A percentile compares a stretch with the other conserved stretches of the same genome.
Evolutionary conservation across 169 alveolate genomes (phyloP).

Genomic region (Eimeria mitis): DNA sequence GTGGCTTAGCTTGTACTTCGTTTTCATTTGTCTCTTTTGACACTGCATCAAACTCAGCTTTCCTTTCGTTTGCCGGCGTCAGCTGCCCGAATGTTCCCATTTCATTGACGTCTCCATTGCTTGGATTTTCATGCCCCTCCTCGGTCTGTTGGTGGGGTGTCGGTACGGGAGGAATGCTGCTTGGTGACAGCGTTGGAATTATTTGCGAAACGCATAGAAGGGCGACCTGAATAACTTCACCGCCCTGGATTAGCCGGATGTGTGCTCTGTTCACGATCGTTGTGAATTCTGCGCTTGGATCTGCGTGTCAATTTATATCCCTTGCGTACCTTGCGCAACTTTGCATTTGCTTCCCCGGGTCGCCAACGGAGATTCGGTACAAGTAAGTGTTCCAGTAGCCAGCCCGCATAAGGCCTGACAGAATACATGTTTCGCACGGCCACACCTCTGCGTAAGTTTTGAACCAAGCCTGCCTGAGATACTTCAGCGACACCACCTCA

Average conservation of each 20-base stretch:
- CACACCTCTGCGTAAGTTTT: too few relatives aligned
- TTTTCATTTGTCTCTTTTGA: neutral
- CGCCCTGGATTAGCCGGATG: neutral
- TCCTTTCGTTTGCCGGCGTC: neutral
- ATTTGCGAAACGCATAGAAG: slow-evolving; percentile 64
- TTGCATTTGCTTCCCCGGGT: slow-evolving; percentile 83
- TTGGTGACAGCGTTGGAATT: slow-evolving; percentile 39
- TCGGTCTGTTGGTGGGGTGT: neutral
- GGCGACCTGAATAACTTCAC: slow-evolving; percentile 41
- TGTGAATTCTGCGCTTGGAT: neutral
- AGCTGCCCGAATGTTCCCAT: neutral
- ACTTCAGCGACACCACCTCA: neutral
- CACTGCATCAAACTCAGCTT: neutral
- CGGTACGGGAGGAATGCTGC: neutral
- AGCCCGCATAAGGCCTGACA: slow-evolving; percentile 67
- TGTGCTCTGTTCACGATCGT: neutral
- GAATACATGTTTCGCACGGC: neutral
- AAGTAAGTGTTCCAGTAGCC: slow-evolving; percentile 40
- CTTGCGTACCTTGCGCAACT: slow-evolving; percentile 73
- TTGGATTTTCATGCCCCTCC: neutral
- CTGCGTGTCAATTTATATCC: neutral
- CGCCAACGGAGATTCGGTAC: slow-evolving; percentile 79
- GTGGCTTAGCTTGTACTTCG: neutral
- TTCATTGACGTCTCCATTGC: neutral
- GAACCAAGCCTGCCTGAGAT: neutral